These are phyloP conservation scores for Triticum dicoccoides DNA, from an alignment of 176 grass and related monocot genomes.

Conservation along the genomic window DNA sequence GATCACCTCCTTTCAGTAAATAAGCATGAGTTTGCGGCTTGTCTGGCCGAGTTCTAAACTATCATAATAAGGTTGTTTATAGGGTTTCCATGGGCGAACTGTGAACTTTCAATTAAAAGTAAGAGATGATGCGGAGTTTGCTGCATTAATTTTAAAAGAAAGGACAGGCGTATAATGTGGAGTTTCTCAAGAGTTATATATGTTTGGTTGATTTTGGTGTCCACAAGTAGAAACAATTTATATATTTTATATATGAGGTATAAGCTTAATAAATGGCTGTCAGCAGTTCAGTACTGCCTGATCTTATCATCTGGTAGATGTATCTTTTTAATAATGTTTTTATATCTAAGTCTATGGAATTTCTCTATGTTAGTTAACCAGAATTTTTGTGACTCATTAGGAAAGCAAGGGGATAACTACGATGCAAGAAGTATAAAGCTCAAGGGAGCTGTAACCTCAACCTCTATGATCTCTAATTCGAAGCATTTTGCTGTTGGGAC, in stretches of 20 bases:
- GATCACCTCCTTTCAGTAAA: not conserved
- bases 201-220: not conserved
- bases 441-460: slow-evolving; percentile 67
- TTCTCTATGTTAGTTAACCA: slow-evolving; percentile 13
- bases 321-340: slow-evolving; percentile 1
- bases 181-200: not conserved
- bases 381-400: slow-evolving; percentile 41
- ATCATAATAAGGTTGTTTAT: slow-evolving; percentile 15
- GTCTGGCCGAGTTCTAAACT: not conserved
- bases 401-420: slow-evolving; percentile 75
- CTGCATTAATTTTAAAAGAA: not conserved
- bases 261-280: not conserved
- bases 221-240: not conserved
- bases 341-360: not conserved
- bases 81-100: not conserved
- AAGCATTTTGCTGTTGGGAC: slow-evolving; percentile 84
- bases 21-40: not conserved
- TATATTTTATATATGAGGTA: not conserved
- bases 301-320: slow-evolving; percentile 2
- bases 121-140: not conserved
- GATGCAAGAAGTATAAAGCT: slow-evolving; percentile 63
- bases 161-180: not conserved
- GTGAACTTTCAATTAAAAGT: not conserved
- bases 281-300: not conserved
- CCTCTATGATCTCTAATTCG: slow-evolving; percentile 47